phyloP scores from a whole-genome alignment of 2,329 filamentous ascomycete species.

The Myrmaecium sp. region DNA sequence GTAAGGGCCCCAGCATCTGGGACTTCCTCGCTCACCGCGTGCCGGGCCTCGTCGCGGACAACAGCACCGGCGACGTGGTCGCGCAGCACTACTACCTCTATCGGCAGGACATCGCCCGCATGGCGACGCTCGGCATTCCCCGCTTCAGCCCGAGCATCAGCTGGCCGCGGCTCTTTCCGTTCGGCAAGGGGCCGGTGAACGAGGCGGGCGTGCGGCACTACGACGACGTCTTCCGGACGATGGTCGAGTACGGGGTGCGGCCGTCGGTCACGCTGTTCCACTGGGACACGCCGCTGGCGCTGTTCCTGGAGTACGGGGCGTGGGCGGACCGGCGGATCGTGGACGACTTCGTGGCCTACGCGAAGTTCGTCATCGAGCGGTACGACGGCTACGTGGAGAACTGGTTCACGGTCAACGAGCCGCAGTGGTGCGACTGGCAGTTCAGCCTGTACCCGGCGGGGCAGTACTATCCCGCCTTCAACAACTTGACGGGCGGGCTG shows the following conservation, averaged over 20 bases:
- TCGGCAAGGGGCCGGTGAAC: conserved; percentile 20
- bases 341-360: conserved; percentile 26
- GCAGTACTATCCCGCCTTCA: conserved; percentile 28
- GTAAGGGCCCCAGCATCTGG: conserved; percentile 27
- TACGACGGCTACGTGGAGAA: conserved; percentile 24
- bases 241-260: conserved; percentile 19
- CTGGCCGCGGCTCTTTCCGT: conserved; percentile 24
- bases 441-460: conserved; percentile 28
- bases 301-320: conserved; percentile 25
- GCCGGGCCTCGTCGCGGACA: conserved; percentile 23
- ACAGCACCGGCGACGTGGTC: conserved; percentile 24
- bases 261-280: conserved; percentile 24
- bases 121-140: conserved; percentile 16
- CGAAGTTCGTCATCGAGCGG: conserved; percentile 24
- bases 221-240: conserved; percentile 20
- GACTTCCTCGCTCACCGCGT: conserved; percentile 25
- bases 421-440: conserved; percentile 33
- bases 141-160: conserved; percentile 20
- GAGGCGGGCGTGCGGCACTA: conserved; percentile 20
- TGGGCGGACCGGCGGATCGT: conserved; percentile 23
- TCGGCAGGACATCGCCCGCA: conserved; percentile 25
- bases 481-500: conserved; percentile 22
- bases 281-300: conserved; percentile 25
- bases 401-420: conserved; percentile 26
- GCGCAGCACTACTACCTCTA: conserved; percentile 26